A percentile compares a stretch with the other conserved stretches of the same genome.
These are phyloP conservation scores for Mortierella sp. DNA, from an alignment of 371 early-diverging fungal genomes.

Conservation along the genomic window DNA sequence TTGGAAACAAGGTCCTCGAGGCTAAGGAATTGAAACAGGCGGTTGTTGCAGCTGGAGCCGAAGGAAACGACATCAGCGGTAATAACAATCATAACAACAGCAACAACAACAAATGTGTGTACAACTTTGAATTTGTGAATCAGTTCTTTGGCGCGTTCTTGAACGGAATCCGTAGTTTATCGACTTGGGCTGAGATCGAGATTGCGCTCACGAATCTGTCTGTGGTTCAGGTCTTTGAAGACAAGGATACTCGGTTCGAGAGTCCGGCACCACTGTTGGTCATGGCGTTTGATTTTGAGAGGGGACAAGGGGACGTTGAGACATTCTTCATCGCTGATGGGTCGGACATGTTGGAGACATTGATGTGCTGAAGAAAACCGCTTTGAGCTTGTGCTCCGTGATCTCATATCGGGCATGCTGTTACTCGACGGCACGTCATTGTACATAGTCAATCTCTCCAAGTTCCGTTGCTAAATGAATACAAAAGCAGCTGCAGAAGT, in stretches of 20 bases:
- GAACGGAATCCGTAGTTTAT: slow-evolving; percentile 61
- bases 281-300: slow-evolving; percentile 70
- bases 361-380: slow-evolving; percentile 17
- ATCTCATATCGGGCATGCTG: too few relatives aligned
- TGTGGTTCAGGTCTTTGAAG: slow-evolving; percentile 69
- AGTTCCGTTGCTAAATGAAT: too few relatives aligned
- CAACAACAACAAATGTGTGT: slow-evolving; percentile 66
- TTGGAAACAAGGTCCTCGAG: slow-evolving; percentile 71
- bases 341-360: slow-evolving; percentile 42
- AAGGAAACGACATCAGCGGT: too few relatives aligned
- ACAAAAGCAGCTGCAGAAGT: too few relatives aligned
- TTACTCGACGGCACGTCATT: too few relatives aligned
- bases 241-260: slow-evolving; percentile 44
- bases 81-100: too few relatives aligned
- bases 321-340: slow-evolving; percentile 50
- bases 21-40: slow-evolving; percentile 70
- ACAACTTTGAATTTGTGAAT: slow-evolving; percentile 68
- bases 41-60: slow-evolving; percentile 58
- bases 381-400: too few relatives aligned
- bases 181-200: slow-evolving; percentile 66
- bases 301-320: slow-evolving; percentile 61
- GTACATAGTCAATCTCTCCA: too few relatives aligned
- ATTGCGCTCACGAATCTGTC: slow-evolving; percentile 66
- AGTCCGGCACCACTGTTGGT: slow-evolving; percentile 56
- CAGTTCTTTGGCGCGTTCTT: slow-evolving; percentile 72